These are phyloP conservation scores for Basipetospora sp. DNA, from an alignment of 2,329 filamentous ascomycete species.

Conservation along the genomic window DNA sequence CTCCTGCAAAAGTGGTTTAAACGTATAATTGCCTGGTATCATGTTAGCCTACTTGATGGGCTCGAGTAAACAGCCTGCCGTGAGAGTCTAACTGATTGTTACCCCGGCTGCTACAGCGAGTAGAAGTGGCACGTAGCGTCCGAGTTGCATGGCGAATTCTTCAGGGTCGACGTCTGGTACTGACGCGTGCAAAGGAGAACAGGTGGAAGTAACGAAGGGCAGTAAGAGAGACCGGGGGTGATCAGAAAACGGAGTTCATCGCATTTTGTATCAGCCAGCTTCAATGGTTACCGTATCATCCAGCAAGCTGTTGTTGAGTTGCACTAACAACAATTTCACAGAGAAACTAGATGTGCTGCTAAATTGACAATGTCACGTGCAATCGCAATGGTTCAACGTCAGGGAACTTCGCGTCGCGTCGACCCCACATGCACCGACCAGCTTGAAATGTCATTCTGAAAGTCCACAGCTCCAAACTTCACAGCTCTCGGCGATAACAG, in stretches of 20 bases:
- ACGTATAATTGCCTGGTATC: slow-evolving; percentile 5
- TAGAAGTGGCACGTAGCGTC: slow-evolving; percentile 3
- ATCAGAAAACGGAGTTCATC: too few species aligned
- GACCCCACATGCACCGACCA: slow-evolving; percentile 1
- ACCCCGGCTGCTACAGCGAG: slow-evolving; percentile 3
- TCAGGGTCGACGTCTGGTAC: neutral
- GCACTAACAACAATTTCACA: too few species aligned
- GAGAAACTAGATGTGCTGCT: too few species aligned
- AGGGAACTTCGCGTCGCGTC: slow-evolving; percentile 14
- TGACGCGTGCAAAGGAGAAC: neutral
- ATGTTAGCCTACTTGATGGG: neutral
- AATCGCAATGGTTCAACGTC: neutral
- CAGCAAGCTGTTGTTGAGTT: too few species aligned
- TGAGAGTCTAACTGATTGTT: slow-evolving; percentile 3
- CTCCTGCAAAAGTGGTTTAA: slow-evolving; percentile 3
- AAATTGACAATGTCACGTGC: neutral
- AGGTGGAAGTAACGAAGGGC: too few species aligned
- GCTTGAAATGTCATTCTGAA: slow-evolving; percentile 29
- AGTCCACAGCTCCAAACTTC: too few species aligned
- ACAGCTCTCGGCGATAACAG: too few species aligned
- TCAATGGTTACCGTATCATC: too few species aligned
- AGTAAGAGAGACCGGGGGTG: too few species aligned
- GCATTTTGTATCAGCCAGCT: too few species aligned
- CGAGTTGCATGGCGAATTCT: slow-evolving; percentile 1
- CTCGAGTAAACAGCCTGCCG: neutral